These are phyloP conservation scores for Plasmodium vinckei DNA, from an alignment of 169 alveolate genomes.

Conservation along the genomic window DNA sequence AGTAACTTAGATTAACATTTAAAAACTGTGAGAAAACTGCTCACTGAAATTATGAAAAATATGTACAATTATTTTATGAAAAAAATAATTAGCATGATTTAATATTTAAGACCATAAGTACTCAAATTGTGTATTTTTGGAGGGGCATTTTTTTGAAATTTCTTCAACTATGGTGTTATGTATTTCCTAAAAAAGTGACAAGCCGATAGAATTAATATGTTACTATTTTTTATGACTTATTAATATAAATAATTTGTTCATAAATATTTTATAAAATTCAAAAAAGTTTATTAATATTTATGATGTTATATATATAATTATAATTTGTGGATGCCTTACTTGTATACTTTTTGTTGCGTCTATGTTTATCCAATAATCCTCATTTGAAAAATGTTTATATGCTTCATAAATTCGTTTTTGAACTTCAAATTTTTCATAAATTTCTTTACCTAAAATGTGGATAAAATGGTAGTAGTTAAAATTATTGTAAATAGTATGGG, in stretches of 20 bases:
- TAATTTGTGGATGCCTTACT: neutral
- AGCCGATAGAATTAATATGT: neutral
- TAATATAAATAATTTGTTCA: neutral
- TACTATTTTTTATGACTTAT: neutral
- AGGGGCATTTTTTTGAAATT: conserved; percentile 2
- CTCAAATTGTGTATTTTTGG: conserved; percentile 13
- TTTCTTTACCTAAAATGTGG: conserved; percentile 51
- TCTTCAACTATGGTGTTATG: conserved; percentile 35
- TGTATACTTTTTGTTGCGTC: conserved; percentile 76
- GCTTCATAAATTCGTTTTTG: conserved; percentile 62
- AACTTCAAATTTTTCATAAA: conserved; percentile 66
- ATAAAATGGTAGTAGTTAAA: neutral
- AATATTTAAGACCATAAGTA: conserved; percentile 61
- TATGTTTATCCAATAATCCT: conserved; percentile 66
- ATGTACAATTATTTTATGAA: neutral
- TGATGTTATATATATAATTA: too few relatives aligned
- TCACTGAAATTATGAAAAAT: too few relatives aligned
- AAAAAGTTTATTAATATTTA: too few relatives aligned
- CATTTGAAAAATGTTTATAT: conserved; percentile 33
- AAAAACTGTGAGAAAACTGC: too few relatives aligned
- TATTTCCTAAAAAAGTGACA: conserved; percentile 26
- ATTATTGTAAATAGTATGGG: neutral
- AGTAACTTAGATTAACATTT: too few relatives aligned
- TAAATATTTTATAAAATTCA: neutral
- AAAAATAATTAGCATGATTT: neutral